Conservation (phyloP, 1,284 basidiomycete genomes). For the Meripilus lineatus region DNA sequence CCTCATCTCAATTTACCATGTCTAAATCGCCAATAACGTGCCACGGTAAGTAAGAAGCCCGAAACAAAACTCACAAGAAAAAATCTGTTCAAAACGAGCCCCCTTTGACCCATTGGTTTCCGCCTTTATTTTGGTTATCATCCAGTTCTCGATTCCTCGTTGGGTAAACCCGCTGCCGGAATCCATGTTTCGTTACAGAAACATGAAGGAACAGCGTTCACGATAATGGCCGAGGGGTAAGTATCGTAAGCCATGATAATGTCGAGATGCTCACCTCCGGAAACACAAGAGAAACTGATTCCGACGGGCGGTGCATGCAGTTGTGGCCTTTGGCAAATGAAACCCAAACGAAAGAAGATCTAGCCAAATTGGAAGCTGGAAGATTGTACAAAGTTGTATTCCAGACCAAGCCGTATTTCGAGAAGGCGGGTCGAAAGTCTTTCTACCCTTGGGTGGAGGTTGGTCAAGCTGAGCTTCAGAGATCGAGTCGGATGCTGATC, state of each 20-base stretch:
- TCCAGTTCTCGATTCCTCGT: constrained; percentile 86
- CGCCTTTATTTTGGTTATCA: background rate
- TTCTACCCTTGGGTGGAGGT: constrained; percentile 93
- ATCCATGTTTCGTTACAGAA: constrained; percentile 57
- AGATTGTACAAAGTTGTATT: constrained; percentile 84
- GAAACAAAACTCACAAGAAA: too few relatives aligned
- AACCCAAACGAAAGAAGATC: constrained; percentile 27
- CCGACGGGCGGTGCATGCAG: constrained; percentile 76
- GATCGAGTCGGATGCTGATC: background rate
- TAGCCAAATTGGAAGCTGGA: constrained; percentile 36
- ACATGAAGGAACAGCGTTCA: too few relatives aligned
- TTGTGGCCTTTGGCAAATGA: constrained; percentile 51
- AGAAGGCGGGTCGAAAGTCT: constrained; percentile 50
- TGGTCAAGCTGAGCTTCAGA: constrained; percentile 13
- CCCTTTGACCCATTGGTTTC: background rate
- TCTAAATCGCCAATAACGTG: constrained; percentile 83
- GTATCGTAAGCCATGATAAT: too few relatives aligned
- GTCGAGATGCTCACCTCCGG: constrained; percentile 17
- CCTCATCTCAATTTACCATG: constrained; percentile 37
- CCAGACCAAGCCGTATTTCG: constrained; percentile 81
- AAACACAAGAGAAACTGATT: constrained; percentile 54
- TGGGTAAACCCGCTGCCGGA: constrained; percentile 74
- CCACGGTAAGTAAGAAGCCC: constrained; percentile 53
- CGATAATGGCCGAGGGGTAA: too few relatives aligned
- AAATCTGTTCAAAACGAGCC: too few relatives aligned